Evolutionary conservation across 2,329 filamentous ascomycete species (phyloP).

Genomic region (Talaromyces pinophilus): DNA sequence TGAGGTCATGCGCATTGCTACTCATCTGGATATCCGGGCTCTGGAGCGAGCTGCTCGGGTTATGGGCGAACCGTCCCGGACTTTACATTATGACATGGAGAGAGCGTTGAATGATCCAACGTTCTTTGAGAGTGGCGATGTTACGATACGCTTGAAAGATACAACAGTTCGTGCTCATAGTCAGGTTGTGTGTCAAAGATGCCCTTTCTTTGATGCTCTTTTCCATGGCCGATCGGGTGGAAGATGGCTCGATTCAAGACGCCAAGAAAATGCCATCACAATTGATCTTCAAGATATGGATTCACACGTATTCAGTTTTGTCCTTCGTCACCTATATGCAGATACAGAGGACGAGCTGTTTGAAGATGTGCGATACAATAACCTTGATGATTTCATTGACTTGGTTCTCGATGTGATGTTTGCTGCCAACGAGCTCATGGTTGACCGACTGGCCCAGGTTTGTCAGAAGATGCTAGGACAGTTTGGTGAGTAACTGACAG

Average conservation of each 20-base stretch:
- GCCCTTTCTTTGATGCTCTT: constrained; percentile 87
- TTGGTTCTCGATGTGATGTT: constrained; percentile 88
- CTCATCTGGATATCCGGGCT: constrained; percentile 66
- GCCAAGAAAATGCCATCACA: constrained; percentile 57
- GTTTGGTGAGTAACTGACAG: constrained; percentile 58
- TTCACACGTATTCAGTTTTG: constrained; percentile 71
- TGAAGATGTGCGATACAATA: constrained; percentile 68
- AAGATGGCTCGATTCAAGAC: constrained; percentile 75
- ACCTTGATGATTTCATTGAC: constrained; percentile 82
- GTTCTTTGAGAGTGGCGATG: constrained; percentile 79
- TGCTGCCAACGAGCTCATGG: constrained; percentile 91
- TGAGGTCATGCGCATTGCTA: constrained; percentile 85
- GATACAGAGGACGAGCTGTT: constrained; percentile 82
- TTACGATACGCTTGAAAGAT: constrained; percentile 75
- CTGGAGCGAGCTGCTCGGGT: constrained; percentile 77
- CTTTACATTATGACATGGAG: constrained; percentile 69
- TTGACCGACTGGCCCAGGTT: constrained; percentile 84
- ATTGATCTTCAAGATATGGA: constrained; percentile 84
- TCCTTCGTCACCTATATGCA: constrained; percentile 79
- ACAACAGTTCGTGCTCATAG: constrained; percentile 72
- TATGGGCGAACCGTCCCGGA: constrained; percentile 66
- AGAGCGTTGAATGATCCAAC: constrained; percentile 65
- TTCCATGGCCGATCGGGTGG: constrained; percentile 87
- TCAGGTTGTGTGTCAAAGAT: constrained; percentile 74
- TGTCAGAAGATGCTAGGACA: constrained; percentile 82